These are phyloP conservation scores for Sordariomycetes sp. DNA, from an alignment of 2,329 filamentous ascomycete genomes.

Conservation along the genomic window DNA sequence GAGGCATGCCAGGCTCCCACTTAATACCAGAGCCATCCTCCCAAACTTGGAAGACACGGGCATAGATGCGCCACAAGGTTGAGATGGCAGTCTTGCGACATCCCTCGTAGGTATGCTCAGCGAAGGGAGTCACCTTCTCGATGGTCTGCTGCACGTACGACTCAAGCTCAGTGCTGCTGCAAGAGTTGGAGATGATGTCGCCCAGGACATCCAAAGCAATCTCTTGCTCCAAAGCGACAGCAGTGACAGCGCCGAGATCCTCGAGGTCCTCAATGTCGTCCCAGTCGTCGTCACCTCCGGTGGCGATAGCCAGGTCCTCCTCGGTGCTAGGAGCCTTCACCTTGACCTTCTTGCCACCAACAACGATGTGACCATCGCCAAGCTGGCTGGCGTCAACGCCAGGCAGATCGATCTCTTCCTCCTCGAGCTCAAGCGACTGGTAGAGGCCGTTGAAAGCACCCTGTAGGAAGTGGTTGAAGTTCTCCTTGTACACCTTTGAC, in stretches of 20 bases:
- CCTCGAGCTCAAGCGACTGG: slow-evolving; percentile 75
- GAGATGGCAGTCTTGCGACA: slow-evolving; percentile 86
- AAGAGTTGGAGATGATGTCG: slow-evolving; percentile 83
- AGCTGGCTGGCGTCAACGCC: slow-evolving; percentile 48
- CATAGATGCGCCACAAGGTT: slow-evolving; percentile 88
- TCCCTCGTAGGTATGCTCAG: slow-evolving; percentile 86
- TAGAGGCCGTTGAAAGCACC: slow-evolving; percentile 75
- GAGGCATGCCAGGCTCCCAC: slow-evolving; percentile 81
- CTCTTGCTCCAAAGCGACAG: slow-evolving; percentile 91
- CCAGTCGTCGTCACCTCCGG: slow-evolving; percentile 41
- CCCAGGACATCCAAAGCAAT: slow-evolving; percentile 92
- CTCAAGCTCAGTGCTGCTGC: slow-evolving; percentile 60
- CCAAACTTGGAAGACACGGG: slow-evolving; percentile 79
- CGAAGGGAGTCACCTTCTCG: slow-evolving; percentile 68
- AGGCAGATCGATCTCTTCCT: slow-evolving; percentile 78
- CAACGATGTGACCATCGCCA: slow-evolving; percentile 65
- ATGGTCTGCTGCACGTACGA: slow-evolving; percentile 86
- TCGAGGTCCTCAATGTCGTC: slow-evolving; percentile 73
- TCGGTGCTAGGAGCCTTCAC: slow-evolving; percentile 49
- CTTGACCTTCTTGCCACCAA: slow-evolving; percentile 80
- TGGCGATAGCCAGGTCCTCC: slow-evolving; percentile 44
- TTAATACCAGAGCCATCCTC: slow-evolving; percentile 67
- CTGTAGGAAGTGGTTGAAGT: slow-evolving; percentile 69
- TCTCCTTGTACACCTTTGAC: slow-evolving; percentile 83
- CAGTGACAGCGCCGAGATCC: slow-evolving; percentile 75